Base-by-base conservation (phyloP, 2,329 filamentous ascomycete genomes). In the Fusarium camptoceras region DNA sequence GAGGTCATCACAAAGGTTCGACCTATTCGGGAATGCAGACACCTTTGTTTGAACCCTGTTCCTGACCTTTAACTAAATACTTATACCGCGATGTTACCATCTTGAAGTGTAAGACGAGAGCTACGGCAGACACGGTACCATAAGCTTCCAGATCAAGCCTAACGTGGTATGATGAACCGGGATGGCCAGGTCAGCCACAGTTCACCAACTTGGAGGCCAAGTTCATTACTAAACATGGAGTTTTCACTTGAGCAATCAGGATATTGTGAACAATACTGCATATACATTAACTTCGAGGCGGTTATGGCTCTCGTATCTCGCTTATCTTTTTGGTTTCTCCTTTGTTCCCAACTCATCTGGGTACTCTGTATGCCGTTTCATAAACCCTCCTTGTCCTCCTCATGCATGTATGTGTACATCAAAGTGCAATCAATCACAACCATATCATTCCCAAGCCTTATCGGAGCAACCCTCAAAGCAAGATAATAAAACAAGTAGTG, bases 401-500 rank as follows among this genome's bases (percentile, higher is more conserved):
- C 56, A 55, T 64, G 57, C 56, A 55, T 58, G 57, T 59, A 48
- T 54, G 50, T 59, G 57, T 59, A 48, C 65, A 66, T 73, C 34
- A 60, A 62, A 44, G n/a, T 55, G 49, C 56, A 39, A 39, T 46
- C 31, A 53, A 53, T 28, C 64, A 48, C 61, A 53, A 62, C 67
- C 64, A 43, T 63, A 64, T 57, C 59, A 51, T 66, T 55, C 49
- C 64, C 67, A 61, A 59, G 43, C 60, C 55, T 58, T 58, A 44
- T 64, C 50, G 34, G 46, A 50, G 30, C 43, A 63, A 43, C 43
- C 55, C 53, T 46, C 41, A 59, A 68, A 59, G 50, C 50, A 49
- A 51, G 57, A 64, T 48, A 73, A 56, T 54, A 72, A 66, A 73
- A 66, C 59, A 65, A 64, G 61, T 49, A 69, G 58, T 72, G 60